A percentile compares a stretch with the other conserved stretches of the same genome.
These are phyloP conservation scores for Colletotrichum camelliae DNA, from an alignment of 2,329 filamentous ascomycete species.

Conservation along the genomic window DNA sequence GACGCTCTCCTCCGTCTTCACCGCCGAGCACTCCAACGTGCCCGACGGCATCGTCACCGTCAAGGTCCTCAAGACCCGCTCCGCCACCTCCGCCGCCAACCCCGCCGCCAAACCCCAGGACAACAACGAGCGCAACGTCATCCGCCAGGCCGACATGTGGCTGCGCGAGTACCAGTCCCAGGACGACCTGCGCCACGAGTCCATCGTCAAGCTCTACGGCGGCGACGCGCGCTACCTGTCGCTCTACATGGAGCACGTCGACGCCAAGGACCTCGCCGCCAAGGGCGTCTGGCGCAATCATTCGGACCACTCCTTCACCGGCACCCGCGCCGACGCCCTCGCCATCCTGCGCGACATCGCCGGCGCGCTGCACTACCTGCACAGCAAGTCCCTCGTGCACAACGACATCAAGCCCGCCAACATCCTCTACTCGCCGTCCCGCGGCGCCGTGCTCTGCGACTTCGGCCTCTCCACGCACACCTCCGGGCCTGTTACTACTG, in stretches of 20 bases:
- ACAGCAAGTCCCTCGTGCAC: conserved; percentile 58
- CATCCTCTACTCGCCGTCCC: conserved; percentile 63
- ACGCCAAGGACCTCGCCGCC: conserved; percentile 59
- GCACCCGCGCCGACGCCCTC: conserved; percentile 52
- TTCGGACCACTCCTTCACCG: conserved; percentile 54
- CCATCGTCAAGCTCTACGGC: conserved; percentile 63
- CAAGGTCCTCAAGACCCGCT: conserved; percentile 64
- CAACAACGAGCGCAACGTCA: conserved; percentile 59
- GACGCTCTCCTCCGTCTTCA: conserved; percentile 61
- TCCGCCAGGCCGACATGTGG: conserved; percentile 66
- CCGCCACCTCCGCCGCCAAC: conserved; percentile 26
- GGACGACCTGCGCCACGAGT: conserved; percentile 59
- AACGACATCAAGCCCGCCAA: conserved; percentile 70
- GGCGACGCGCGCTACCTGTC: conserved; percentile 65
- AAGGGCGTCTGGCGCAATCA: conserved; percentile 54
- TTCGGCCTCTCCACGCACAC: conserved; percentile 61
- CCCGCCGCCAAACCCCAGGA: conserved; percentile 51
- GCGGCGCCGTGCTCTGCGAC: conserved; percentile 65
- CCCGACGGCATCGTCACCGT: conserved; percentile 62
- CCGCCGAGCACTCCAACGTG: conserved; percentile 56
- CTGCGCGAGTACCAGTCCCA: conserved; percentile 63
- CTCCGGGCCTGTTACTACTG: conserved; percentile 50
- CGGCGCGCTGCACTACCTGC: conserved; percentile 61
- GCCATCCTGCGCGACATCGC: conserved; percentile 61
- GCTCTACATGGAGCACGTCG: conserved; percentile 67